Conservation (phyloP, 1,284 basidiomycete species). For the Apiotrichum porosum region DNA sequence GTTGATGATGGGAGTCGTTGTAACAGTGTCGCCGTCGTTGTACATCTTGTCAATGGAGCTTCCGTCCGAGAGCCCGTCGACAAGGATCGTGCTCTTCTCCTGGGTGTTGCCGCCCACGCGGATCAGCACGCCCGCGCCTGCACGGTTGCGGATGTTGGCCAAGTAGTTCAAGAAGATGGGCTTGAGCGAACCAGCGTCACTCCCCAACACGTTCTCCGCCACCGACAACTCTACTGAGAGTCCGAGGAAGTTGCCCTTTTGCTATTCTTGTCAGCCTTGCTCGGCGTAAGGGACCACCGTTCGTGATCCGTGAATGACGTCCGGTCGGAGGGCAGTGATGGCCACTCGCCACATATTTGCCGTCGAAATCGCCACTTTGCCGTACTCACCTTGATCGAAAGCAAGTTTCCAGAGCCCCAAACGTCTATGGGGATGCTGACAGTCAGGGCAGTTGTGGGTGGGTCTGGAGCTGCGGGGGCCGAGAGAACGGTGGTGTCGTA, state of each 20-base stretch:
- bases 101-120: constrained; percentile 75
- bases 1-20: constrained; percentile 57
- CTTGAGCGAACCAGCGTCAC: constrained; percentile 41
- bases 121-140: constrained; percentile 59
- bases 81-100: constrained; percentile 57
- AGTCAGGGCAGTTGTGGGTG: constrained; percentile 25
- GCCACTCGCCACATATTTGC: too few relatives aligned
- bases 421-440: constrained; percentile 24
- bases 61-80: constrained; percentile 42
- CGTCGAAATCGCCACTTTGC: too few relatives aligned
- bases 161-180: constrained; percentile 70
- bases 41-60: constrained; percentile 50
- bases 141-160: constrained; percentile 55
- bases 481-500: constrained; percentile 38
- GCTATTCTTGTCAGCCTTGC: too few relatives aligned
- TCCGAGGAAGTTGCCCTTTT: constrained; percentile 61
- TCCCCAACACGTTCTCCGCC: constrained; percentile 59
- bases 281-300: too few relatives aligned
- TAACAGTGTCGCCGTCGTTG: constrained; percentile 14
- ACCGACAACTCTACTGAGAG: constrained; percentile 71
- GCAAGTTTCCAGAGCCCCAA: constrained; percentile 13
- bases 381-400: too few relatives aligned
- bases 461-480: constrained; percentile 31
- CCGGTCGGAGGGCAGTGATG: too few relatives aligned
- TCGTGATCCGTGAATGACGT: too few relatives aligned